Percentiles rank a stretch among this genome's conserved stretches.
phyloP scores from a whole-genome alignment of 2,329 filamentous ascomycete genomes.

The Rhynchosporium secalis region DNA sequence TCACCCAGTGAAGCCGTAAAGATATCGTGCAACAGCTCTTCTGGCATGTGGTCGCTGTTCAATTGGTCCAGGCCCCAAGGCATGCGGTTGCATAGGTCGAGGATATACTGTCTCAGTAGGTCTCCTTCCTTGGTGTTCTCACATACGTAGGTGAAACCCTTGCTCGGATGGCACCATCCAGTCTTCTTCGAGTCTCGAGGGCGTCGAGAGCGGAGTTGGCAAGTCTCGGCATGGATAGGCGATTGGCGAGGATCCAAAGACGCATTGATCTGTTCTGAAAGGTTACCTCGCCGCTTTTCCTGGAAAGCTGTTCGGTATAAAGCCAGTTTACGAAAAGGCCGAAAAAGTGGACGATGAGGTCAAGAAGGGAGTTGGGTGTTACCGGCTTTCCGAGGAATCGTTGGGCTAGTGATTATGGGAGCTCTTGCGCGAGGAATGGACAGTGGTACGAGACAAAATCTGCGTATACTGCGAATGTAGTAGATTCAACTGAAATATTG shows the following conservation, averaged over 20 bases:
- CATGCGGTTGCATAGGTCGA: not conserved
- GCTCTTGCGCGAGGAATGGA: constrained; percentile 4
- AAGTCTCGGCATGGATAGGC: constrained; percentile 12
- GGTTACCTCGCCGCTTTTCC: not conserved
- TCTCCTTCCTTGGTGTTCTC: not conserved
- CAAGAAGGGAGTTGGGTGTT: not conserved
- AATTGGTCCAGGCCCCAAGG: not conserved
- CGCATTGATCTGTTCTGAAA: constrained; percentile 13
- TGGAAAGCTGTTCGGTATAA: not conserved
- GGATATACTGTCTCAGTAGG: constrained; percentile 5
- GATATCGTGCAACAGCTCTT: constrained; percentile 5
- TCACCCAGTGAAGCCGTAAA: not conserved
- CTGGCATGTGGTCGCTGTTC: not conserved
- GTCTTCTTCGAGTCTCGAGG: constrained; percentile 5
- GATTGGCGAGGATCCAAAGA: constrained; percentile 11
- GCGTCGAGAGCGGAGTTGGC: constrained; percentile 12
- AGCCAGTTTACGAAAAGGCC: constrained; percentile 9
- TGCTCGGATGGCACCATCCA: not conserved
- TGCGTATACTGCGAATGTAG: constrained; percentile 2
- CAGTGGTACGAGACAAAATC: constrained; percentile 6
- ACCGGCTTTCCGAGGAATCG: not conserved
- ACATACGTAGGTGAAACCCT: constrained; percentile 6
- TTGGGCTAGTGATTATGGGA: too few relatives aligned
- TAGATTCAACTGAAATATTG: not conserved
- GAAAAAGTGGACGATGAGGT: not conserved